Conservation (phyloP, 208 protist species). For the Sergeia podlipaevii region DNA sequence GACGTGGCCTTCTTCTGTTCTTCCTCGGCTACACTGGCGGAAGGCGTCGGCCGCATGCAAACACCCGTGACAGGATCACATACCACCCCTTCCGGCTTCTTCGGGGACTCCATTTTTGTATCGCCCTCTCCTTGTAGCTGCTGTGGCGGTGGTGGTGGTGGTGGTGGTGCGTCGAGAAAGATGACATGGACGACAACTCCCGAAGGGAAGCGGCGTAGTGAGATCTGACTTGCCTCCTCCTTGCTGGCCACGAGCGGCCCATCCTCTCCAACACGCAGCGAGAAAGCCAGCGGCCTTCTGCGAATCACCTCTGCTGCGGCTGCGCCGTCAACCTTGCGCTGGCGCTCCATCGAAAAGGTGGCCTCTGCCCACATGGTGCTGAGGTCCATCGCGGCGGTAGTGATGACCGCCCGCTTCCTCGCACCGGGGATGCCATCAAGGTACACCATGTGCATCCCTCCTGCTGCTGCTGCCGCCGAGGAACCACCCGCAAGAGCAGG, state of each 20-base stretch:
- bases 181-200: neutral
- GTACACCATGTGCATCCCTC: constrained; percentile 26
- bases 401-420: constrained; percentile 26
- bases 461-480: neutral
- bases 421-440: constrained; percentile 36
- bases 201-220: neutral
- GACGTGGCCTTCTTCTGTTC: neutral
- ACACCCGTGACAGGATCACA: neutral
- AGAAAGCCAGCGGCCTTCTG: constrained; percentile 17
- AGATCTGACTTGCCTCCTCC: constrained; percentile 1
- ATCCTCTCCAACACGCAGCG: constrained; percentile 9
- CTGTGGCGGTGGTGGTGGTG: neutral
- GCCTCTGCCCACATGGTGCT: constrained; percentile 48
- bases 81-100: neutral
- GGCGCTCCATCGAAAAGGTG: constrained; percentile 3
- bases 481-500: neutral
- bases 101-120: neutral
- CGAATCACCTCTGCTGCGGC: constrained; percentile 10
- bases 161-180: neutral
- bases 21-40: constrained; percentile 1
- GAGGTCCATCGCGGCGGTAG: constrained; percentile 41
- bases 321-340: constrained; percentile 17
- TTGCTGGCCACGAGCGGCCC: neutral
- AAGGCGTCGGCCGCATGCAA: neutral
- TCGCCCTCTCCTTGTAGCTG: neutral